Percentiles rank a stretch among this genome's conserved stretches.
These are phyloP conservation scores for Hypoxylon sp. DNA, from an alignment of 2,329 filamentous ascomycete genomes.

Conservation along the genomic window DNA sequence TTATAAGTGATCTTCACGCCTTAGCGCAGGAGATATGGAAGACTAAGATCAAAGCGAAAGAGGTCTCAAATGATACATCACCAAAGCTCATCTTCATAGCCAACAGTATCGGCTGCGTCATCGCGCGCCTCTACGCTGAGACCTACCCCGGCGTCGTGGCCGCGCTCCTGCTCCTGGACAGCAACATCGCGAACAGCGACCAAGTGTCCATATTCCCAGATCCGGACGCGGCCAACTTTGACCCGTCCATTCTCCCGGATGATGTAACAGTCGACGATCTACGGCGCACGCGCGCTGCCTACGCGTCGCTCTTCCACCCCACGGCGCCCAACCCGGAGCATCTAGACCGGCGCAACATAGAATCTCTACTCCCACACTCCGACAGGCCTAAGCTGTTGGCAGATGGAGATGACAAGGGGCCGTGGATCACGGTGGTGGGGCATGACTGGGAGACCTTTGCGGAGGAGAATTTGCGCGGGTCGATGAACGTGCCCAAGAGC, in stretches of 20 bases:
- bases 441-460: slow-evolving; percentile 69
- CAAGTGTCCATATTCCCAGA: slow-evolving; percentile 70
- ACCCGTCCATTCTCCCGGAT: slow-evolving; percentile 57
- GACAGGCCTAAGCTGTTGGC: slow-evolving; percentile 59
- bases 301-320: slow-evolving; percentile 63
- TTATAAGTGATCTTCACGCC: slow-evolving; percentile 61
- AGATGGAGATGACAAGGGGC: slow-evolving; percentile 54
- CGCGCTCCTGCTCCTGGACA: slow-evolving; percentile 68
- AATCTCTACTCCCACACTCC: slow-evolving; percentile 60
- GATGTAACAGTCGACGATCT: slow-evolving; percentile 57
- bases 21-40: slow-evolving; percentile 59
- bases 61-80: slow-evolving; percentile 7
- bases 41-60: slow-evolving; percentile 38
- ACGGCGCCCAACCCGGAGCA: slow-evolving; percentile 65
- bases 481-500: slow-evolving; percentile 52
- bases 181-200: slow-evolving; percentile 70
- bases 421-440: slow-evolving; percentile 65
- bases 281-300: slow-evolving; percentile 55
- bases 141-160: slow-evolving; percentile 61
- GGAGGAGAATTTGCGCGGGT: slow-evolving; percentile 58
- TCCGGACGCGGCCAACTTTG: slow-evolving; percentile 64
- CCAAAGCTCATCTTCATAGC: slow-evolving; percentile 62
- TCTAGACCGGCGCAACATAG: slow-evolving; percentile 63
- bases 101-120: slow-evolving; percentile 67
- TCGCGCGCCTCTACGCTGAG: slow-evolving; percentile 67